Evolutionary conservation across 2,329 filamentous ascomycete genomes (phyloP).

Genomic region (Dothidotthia symphoricarpi): DNA sequence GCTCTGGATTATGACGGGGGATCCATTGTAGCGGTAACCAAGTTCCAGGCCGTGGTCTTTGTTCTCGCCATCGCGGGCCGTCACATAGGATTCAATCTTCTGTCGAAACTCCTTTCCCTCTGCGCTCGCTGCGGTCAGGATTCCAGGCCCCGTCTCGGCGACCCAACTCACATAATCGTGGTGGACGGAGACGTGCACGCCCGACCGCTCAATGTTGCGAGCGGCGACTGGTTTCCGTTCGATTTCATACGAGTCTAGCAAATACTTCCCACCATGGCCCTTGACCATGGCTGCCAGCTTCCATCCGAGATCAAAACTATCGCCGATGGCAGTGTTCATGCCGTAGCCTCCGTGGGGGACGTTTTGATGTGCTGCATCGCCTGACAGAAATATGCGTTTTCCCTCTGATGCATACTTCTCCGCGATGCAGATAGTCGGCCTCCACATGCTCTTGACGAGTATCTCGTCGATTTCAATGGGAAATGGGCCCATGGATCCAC

Average conservation of each 20-base stretch:
- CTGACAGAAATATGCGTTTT: slow-evolving; percentile 16
- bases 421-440: slow-evolving; percentile 31
- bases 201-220: slow-evolving; percentile 24
- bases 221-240: slow-evolving; percentile 32
- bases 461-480: slow-evolving; percentile 37
- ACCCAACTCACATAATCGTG: not conserved
- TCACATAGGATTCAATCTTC: slow-evolving; percentile 9
- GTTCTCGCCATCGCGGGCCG: slow-evolving; percentile 24
- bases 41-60: slow-evolving; percentile 30
- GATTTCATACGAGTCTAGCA: slow-evolving; percentile 29
- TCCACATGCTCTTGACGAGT: slow-evolving; percentile 31
- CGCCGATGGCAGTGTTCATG: slow-evolving; percentile 41
- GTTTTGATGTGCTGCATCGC: slow-evolving; percentile 34
- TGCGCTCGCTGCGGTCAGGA: too few relatives aligned
- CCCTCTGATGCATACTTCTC: slow-evolving; percentile 16
- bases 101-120: not conserved
- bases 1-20: slow-evolving; percentile 4
- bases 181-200: slow-evolving; percentile 5
- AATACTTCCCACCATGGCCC: slow-evolving; percentile 20
- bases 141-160: not conserved
- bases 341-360: slow-evolving; percentile 42
- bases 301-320: slow-evolving; percentile 41
- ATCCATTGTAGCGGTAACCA: slow-evolving; percentile 22
- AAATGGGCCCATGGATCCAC: slow-evolving; percentile 9
- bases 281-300: slow-evolving; percentile 30